These are phyloP conservation scores for Debaryomyces subglobosus DNA, from an alignment of 1,139 yeast genomes.

Conservation along the genomic window DNA sequence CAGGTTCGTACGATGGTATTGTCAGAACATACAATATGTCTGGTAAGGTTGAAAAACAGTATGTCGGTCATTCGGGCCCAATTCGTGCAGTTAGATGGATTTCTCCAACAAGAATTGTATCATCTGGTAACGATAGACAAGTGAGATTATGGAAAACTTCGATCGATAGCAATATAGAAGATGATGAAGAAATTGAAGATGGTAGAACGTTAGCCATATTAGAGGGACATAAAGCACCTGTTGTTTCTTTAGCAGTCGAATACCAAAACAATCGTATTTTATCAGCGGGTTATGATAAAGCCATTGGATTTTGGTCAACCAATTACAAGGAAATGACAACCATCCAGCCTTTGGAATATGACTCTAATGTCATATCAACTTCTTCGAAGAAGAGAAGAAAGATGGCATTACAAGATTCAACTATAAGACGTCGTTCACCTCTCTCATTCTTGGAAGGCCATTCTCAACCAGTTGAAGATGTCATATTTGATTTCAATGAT, in stretches of 20 bases:
- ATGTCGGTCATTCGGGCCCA: conserved; percentile 86
- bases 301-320: conserved; percentile 90
- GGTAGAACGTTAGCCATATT: conserved; percentile 81
- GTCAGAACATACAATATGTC: conserved; percentile 86
- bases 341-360: conserved; percentile 61
- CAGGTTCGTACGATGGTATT: conserved; percentile 94
- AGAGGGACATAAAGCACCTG: conserved; percentile 89
- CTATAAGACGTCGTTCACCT: conserved; percentile 80
- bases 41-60: conserved; percentile 82
- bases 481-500: conserved; percentile 73
- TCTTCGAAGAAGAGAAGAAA: conserved; percentile 89
- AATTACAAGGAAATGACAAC: conserved; percentile 81
- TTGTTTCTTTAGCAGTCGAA: conserved; percentile 72
- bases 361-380: conserved; percentile 58
- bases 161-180: conserved; percentile 42
- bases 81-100: conserved; percentile 82
- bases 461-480: conserved; percentile 83
- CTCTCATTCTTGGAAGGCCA: conserved; percentile 79
- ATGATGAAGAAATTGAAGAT: conserved; percentile 54
- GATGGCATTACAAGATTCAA: conserved; percentile 75
- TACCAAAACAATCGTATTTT: conserved; percentile 58
- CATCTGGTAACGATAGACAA: conserved; percentile 89
- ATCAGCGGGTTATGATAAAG: conserved; percentile 82
- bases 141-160: conserved; percentile 85
- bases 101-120: conserved; percentile 71